Evolutionary conservation across 768 basidiomycete genomes (phyloP), one percentile per base, ranked within the genome.

Genomic region (Nidula microcarpa): DNA sequence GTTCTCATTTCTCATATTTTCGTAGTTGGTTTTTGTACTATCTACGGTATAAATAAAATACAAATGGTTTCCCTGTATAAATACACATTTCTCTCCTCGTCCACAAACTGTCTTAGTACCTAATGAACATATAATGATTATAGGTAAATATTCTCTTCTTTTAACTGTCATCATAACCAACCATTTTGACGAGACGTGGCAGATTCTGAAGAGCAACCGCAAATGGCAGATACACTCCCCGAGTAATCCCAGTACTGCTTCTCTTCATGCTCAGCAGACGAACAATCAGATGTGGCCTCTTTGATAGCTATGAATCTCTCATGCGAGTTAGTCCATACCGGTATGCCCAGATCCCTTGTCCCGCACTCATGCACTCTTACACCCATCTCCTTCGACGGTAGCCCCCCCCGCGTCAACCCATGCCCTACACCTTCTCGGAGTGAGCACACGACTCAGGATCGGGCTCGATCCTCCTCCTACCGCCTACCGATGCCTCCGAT

Each of bases 401-500:
- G 44, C 18, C 8, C 8, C 18, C 44, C 7, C 44, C 44, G 17
- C 44, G 37, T 8, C 9, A 39, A n/a, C 73, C 75, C 8, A 55
- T 70, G 3, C 68, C 64, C n/a, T 78, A 76, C 65, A 64, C 65
- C 1, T 75, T 76, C 62, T 66, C 68, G 2, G 58, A 65, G 5
- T 75, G 74, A 73, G 58, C 58, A 17, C 54, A 61, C 48, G 60
- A 66, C 37, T 9, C 37, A 39, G 9, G 8, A n/a, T 45, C 44
- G 10, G 17, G 44, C 10, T 62, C 66, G 9, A 73, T 74, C 65
- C 60, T 72, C 18, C 60, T 77, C 6, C 60, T 75, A 50, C 75
- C 74, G 1, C 73, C 71, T 11, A 53, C 53, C 9, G 56, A 59
- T 3, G 53, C 59, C 10, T 46, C 60, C 11, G 57, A 53, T 14